phyloP scores from a whole-genome alignment of 495 filamentous ascomycete genomes.

The Tuber umbilicatum region DNA sequence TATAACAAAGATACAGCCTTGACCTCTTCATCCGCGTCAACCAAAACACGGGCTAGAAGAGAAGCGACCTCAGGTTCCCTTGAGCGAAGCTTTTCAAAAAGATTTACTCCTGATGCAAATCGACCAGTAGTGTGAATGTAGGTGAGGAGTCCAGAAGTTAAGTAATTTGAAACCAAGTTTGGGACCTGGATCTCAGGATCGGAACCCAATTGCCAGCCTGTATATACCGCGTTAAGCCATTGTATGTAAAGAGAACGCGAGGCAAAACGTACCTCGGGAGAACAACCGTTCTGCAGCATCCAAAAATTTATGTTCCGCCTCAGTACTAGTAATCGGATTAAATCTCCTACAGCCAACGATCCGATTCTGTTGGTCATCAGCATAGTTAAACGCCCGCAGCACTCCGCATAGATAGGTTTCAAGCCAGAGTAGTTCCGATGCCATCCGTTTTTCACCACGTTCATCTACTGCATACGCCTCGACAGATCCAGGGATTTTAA shows the following conservation, averaged over 20 bases:
- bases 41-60: conserved; percentile 76
- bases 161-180: conserved; percentile 94
- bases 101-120: conserved; percentile 91
- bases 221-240: conserved; percentile 13
- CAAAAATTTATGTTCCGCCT: conserved; percentile 92
- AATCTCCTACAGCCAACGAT: conserved; percentile 91
- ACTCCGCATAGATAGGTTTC: conserved; percentile 96
- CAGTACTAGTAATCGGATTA: conserved; percentile 94
- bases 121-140: conserved; percentile 95
- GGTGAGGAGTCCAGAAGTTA: conserved; percentile 92
- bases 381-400: conserved; percentile 87
- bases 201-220: conserved; percentile 91
- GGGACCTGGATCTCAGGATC: conserved; percentile 97
- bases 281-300: conserved; percentile 92
- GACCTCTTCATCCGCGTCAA: conserved; percentile 93
- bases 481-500: conserved; percentile 88
- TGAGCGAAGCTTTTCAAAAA: conserved; percentile 91
- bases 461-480: conserved; percentile 97
- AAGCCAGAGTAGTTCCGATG: conserved; percentile 88
- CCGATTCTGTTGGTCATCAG: conserved; percentile 87
- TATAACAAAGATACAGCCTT: conserved; percentile 82
- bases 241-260: not conserved
- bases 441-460: conserved; percentile 82
- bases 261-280: conserved; percentile 63
- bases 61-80: conserved; percentile 91